Conservation (phyloP, 148 eudicot genomes). For the Camellia lanceoleosa region DNA sequence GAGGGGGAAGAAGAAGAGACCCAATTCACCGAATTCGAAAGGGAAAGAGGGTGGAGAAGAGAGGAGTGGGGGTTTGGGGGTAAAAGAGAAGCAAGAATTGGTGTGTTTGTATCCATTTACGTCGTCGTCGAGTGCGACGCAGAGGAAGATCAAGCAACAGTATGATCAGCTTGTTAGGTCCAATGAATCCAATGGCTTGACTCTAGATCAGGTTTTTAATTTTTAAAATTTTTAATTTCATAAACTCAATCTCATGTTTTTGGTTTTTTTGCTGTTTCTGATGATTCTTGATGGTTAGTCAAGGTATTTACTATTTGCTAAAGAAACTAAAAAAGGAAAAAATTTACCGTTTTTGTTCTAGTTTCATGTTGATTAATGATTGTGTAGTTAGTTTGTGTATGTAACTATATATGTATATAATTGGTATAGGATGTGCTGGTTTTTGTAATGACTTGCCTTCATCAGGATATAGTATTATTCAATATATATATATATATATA, state of each 20-base stretch:
- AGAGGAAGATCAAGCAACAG: slow-evolving; percentile 66
- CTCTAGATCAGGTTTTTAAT: slow-evolving; percentile 55
- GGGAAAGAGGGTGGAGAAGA: neutral
- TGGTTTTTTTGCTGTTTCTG: neutral
- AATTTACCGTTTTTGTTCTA: too few species aligned
- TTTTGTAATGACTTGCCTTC: neutral
- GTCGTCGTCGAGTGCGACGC: slow-evolving; percentile 54
- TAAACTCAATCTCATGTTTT: neutral
- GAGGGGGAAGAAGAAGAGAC: slow-evolving; percentile 38
- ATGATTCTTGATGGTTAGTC: neutral
- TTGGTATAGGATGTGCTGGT: neutral
- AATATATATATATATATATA: neutral
- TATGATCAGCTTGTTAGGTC: slow-evolving; percentile 72
- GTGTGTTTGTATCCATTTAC: slow-evolving; percentile 66
- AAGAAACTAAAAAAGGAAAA: neutral
- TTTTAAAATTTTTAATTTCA: neutral
- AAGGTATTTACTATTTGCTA: neutral
- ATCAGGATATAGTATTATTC: neutral
- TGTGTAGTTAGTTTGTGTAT: neutral
- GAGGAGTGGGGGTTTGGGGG: neutral
- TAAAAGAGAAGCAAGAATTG: slow-evolving; percentile 36
- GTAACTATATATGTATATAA: neutral
- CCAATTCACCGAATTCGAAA: slow-evolving; percentile 15
- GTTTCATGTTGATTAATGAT: neutral
- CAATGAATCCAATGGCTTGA: slow-evolving; percentile 51